These are phyloP conservation scores for Tulasnella sp. DNA, from an alignment of 768 basidiomycete species.

Conservation along the genomic window DNA sequence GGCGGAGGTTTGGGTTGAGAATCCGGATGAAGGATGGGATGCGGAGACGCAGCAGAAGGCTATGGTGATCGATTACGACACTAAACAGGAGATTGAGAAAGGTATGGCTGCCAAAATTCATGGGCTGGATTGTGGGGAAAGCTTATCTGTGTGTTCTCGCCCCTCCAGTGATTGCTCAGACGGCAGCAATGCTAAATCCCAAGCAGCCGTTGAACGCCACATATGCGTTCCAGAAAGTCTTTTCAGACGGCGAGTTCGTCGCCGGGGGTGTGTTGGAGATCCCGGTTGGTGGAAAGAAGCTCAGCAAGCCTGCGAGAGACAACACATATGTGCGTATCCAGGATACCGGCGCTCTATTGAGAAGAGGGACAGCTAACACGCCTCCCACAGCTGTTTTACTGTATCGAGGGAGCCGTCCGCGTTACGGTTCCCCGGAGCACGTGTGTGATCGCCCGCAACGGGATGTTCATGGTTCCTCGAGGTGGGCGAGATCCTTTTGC, in stretches of 20 bases:
- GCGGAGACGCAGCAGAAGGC: slow-evolving; percentile 60
- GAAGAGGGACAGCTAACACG: neutral
- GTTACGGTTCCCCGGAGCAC: slow-evolving; percentile 74
- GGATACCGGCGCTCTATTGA: neutral
- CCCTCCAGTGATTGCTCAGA: slow-evolving; percentile 67
- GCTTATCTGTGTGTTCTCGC: neutral
- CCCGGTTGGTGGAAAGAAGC: slow-evolving; percentile 69
- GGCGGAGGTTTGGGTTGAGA: slow-evolving; percentile 23
- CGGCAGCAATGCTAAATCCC: slow-evolving; percentile 58
- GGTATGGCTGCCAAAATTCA: slow-evolving; percentile 44
- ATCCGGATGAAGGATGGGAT: slow-evolving; percentile 70
- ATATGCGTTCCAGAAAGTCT: slow-evolving; percentile 88
- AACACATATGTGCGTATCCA: slow-evolving; percentile 72
- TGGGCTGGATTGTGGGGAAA: neutral
- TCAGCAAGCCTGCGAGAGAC: slow-evolving; percentile 81
- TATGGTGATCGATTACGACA: slow-evolving; percentile 60
- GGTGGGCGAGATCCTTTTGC: slow-evolving; percentile 42
- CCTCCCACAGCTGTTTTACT: slow-evolving; percentile 54
- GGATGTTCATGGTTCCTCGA: slow-evolving; percentile 84
- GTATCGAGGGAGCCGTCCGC: slow-evolving; percentile 82
- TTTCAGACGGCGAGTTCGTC: slow-evolving; percentile 83
- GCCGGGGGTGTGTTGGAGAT: slow-evolving; percentile 84
- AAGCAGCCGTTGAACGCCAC: slow-evolving; percentile 50
- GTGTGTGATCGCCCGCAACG: slow-evolving; percentile 71
- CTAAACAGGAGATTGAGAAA: slow-evolving; percentile 52